Conservation (phyloP, 2,329 filamentous ascomycete genomes). For the Diaporthe sp. region DNA sequence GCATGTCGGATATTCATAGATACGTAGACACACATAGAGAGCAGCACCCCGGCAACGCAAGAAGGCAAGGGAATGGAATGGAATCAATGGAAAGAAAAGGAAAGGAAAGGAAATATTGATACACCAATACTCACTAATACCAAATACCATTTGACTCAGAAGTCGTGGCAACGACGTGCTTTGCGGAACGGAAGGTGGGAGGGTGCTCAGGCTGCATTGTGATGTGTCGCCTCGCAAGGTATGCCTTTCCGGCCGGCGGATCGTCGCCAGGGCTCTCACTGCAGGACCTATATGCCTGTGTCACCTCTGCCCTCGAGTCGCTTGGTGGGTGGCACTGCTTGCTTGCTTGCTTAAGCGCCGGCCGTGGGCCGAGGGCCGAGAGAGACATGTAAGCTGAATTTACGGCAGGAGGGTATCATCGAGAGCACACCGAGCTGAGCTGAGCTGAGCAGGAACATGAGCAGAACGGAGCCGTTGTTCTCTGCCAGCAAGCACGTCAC, state of each 20-base stretch:
- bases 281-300: neutral
- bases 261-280: neutral
- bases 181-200: neutral
- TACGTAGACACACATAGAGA: slow-evolving; percentile 3
- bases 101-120: neutral
- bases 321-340: neutral
- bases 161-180: neutral
- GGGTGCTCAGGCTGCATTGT: neutral
- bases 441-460: neutral
- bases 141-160: neutral
- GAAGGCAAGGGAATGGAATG: neutral
- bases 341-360: neutral
- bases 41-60: neutral
- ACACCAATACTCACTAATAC: neutral
- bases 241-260: neutral
- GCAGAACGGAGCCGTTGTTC: too few relatives aligned
- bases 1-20: neutral
- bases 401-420: neutral
- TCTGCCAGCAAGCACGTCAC: too few relatives aligned
- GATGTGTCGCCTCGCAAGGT: slow-evolving; percentile 13
- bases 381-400: neutral
- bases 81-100: neutral
- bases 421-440: neutral
- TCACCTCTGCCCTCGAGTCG: neutral
- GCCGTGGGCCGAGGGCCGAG: neutral